A percentile compares a stretch with the other conserved stretches of the same genome.
phyloP scores from a whole-genome alignment of 2,329 filamentous ascomycete species.

The Fusarium armeniacum region DNA sequence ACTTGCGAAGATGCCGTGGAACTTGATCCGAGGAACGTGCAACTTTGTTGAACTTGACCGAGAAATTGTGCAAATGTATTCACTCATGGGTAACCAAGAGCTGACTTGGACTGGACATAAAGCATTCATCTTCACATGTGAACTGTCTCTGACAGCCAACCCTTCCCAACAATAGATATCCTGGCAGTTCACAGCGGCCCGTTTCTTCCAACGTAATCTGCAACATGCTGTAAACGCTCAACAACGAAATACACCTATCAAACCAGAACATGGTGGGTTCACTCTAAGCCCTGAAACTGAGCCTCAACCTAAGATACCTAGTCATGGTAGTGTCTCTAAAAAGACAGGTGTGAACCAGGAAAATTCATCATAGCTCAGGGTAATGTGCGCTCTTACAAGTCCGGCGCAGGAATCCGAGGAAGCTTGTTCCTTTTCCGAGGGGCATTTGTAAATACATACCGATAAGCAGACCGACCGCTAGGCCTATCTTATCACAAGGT shows the following conservation, averaged over 20 bases:
- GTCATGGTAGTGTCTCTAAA: slow-evolving; percentile 16
- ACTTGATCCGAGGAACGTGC: slow-evolving; percentile 27
- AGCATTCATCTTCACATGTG: slow-evolving; percentile 19
- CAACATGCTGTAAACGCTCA: slow-evolving; percentile 12
- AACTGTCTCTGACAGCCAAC: slow-evolving; percentile 14
- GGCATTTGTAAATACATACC: slow-evolving; percentile 17
- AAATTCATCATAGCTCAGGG: not conserved
- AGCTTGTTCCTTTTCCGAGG: slow-evolving; percentile 39
- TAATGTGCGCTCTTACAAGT: slow-evolving; percentile 15
- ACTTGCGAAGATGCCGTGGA: slow-evolving; percentile 24
- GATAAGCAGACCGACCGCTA: slow-evolving; percentile 28
- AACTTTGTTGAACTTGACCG: not conserved
- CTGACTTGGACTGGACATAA: not conserved
- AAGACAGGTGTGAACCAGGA: not conserved
- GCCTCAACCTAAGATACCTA: slow-evolving; percentile 29
- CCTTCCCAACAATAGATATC: slow-evolving; percentile 34
- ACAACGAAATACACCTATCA: slow-evolving; percentile 12
- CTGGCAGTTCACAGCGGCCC: slow-evolving; percentile 1
- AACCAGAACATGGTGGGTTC: not conserved
- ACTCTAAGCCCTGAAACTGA: slow-evolving; percentile 16
- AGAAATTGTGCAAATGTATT: slow-evolving; percentile 4
- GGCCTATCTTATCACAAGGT: slow-evolving; percentile 3
- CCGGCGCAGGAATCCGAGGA: slow-evolving; percentile 37
- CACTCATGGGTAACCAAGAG: not conserved
- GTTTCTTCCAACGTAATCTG: slow-evolving; percentile 8